Base-by-base conservation (phyloP, 805 yeast genomes). In the Schwanniomyces pseudopolymorphus region DNA sequence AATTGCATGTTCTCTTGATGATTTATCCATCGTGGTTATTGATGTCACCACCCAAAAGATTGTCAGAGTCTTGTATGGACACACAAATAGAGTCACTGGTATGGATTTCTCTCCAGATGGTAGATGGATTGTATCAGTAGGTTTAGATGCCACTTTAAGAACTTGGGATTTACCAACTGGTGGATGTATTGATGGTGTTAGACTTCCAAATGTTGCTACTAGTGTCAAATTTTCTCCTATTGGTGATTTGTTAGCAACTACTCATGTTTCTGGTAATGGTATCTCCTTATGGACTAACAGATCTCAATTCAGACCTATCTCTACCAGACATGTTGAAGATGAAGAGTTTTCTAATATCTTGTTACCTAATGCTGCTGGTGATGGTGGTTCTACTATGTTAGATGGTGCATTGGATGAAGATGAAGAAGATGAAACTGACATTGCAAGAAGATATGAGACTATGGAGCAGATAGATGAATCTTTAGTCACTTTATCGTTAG, bases 151-250 rank as follows among this genome's bases (percentile, higher is more conserved):
- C 2, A 90, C 98, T 0, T 74, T 94, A 41, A 80, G 99, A 59
- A 89, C 97, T 0, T 94, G 98, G 98, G 98, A 94, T 64, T 78
- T 94, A 49, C 98, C 98, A 36, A 87, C 97, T 1, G 98, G 99
- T 41, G 89, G 91, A 1, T 92, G 98, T 66, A 89, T 94, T 47
- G 99, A 94, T 69, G 97, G 97, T 51, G 83, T 92, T 14, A 70
- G 73, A 44, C 77, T 94, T 21, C 82, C 85, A 1, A 81, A 77
- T 55, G 91, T 90, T n/a, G 96, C 86, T 3, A 89, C 97, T 0
- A 73, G 79, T 45, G 74, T 95, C 26, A 81, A 84, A 58, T 79
- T 94, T 52, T 87, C 97, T 13, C 95, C 95, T 2, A 75, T 83
- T 46, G 96, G 96, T 38, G 97, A 94, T 55, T 81, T 84, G 64